Evolutionary conservation across 371 early-diverging fungal species (phyloP).

Genomic region (Mucor circinelloides): DNA sequence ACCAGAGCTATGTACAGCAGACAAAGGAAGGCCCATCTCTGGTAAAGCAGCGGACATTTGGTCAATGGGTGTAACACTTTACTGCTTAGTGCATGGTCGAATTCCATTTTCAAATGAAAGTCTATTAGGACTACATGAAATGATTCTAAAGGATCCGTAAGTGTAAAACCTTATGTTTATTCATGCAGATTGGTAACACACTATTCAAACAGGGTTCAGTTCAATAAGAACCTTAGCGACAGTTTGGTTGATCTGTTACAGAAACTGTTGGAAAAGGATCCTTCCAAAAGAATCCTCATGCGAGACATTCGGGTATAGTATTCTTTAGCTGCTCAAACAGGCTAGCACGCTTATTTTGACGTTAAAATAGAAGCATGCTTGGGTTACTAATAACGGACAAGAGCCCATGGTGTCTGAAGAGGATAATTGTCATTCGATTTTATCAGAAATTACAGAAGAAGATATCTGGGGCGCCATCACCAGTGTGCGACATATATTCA

Average conservation of each 20-base stretch:
- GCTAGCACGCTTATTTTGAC: not conserved
- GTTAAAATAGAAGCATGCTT: constrained; percentile 59
- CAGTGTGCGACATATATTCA: constrained; percentile 51
- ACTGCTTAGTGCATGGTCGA: constrained; percentile 81
- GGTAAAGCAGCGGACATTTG: constrained; percentile 93
- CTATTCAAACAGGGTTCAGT: not conserved
- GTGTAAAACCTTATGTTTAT: not conserved
- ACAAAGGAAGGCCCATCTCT: constrained; percentile 51
- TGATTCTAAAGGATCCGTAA: constrained; percentile 41
- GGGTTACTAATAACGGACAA: constrained; percentile 76
- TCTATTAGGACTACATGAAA: constrained; percentile 75
- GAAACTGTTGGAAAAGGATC: constrained; percentile 80
- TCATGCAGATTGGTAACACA: not conserved
- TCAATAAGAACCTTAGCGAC: not conserved
- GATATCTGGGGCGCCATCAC: constrained; percentile 78
- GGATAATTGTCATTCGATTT: constrained; percentile 67
- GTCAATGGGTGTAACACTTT: constrained; percentile 98
- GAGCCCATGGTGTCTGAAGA: constrained; percentile 66
- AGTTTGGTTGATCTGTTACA: constrained; percentile 55
- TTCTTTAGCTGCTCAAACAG: not conserved
- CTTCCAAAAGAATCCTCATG: constrained; percentile 75
- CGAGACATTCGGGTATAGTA: constrained; percentile 58
- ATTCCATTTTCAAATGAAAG: constrained; percentile 87
- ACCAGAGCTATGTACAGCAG: constrained; percentile 31
- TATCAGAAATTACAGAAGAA: constrained; percentile 78